Evolutionary conservation across 2,329 filamentous ascomycete genomes (phyloP).

Genomic region (Dactylellina leptospora): DNA sequence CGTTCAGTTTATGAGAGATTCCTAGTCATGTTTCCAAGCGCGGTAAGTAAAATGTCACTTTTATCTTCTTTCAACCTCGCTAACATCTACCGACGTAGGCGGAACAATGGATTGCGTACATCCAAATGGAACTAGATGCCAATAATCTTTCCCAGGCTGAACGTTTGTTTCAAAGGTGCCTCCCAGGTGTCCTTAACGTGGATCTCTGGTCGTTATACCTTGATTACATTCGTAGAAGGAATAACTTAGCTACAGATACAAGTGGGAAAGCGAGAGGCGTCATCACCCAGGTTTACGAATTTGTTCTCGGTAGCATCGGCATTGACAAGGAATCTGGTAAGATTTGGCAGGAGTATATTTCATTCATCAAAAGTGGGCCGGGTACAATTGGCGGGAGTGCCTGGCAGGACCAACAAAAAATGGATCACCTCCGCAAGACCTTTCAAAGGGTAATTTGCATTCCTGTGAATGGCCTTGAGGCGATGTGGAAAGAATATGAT

Average conservation of each 20-base stretch:
- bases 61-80: conserved; percentile 12
- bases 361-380: conserved; percentile 88
- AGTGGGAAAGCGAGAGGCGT: conserved; percentile 78
- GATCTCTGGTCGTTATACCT: conserved; percentile 92
- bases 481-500: conserved; percentile 96
- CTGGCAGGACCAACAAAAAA: conserved; percentile 99
- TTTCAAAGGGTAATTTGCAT: conserved; percentile 90
- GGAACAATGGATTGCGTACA: conserved; percentile 88
- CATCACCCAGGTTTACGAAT: conserved; percentile 87
- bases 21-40: conserved; percentile 84
- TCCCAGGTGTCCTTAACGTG: conserved; percentile 81
- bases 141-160: conserved; percentile 84
- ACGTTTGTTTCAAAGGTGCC: conserved; percentile 80
- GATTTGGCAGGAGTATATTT: conserved; percentile 94
- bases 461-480: conserved; percentile 82
- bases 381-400: conserved; percentile 82
- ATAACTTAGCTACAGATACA: conserved; percentile 83
- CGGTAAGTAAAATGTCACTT: conserved; percentile 71
- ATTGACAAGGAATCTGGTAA: conserved; percentile 88
- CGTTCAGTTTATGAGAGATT: conserved; percentile 85
- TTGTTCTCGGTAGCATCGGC: conserved; percentile 87
- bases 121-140: conserved; percentile 86
- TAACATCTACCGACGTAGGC: conserved; percentile 67
- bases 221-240: conserved; percentile 90
- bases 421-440: conserved; percentile 88